Evolutionary conservation across 305 asterid species (phyloP).

Genomic region (Fraxinus nigra): DNA sequence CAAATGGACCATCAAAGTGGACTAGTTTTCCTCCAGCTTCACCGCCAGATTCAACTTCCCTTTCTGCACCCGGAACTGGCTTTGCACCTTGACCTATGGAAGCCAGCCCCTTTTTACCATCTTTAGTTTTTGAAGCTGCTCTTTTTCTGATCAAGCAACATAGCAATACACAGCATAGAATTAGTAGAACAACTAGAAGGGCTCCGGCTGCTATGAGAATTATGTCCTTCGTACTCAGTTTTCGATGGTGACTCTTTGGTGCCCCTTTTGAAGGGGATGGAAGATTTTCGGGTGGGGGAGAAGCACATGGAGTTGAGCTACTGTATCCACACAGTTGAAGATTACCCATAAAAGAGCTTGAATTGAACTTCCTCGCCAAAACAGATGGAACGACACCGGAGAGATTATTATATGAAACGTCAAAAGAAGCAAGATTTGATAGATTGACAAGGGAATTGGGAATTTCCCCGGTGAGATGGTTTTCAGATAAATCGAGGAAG

Average conservation of each 20-base stretch:
- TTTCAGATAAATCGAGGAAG: slow-evolving; percentile 54
- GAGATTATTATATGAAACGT: slow-evolving; percentile 69
- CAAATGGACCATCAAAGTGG: slow-evolving; percentile 53
- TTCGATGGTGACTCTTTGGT: slow-evolving; percentile 33
- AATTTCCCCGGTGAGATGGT: slow-evolving; percentile 65
- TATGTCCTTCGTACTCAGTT: slow-evolving; percentile 69
- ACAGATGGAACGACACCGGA: slow-evolving; percentile 57
- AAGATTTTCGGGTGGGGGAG: slow-evolving; percentile 36
- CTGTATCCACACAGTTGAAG: slow-evolving; percentile 73
- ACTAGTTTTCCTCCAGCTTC: slow-evolving; percentile 52
- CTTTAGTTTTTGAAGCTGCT: slow-evolving; percentile 39
- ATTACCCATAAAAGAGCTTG: slow-evolving; percentile 72
- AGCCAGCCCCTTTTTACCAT: slow-evolving; percentile 27
- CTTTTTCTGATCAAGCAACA: slow-evolving; percentile 61
- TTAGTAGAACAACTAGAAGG: slow-evolving; percentile 41
- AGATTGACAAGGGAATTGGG: slow-evolving; percentile 49
- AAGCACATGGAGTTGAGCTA: slow-evolving; percentile 47
- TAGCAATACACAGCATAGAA: slow-evolving; percentile 42
- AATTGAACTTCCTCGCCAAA: slow-evolving; percentile 61
- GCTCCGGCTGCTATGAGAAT: slow-evolving; percentile 77
- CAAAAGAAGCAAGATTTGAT: slow-evolving; percentile 47
- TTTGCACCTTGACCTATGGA: slow-evolving; percentile 29
- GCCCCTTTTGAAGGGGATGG: slow-evolving; percentile 38
- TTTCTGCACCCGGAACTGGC: slow-evolving; percentile 27
- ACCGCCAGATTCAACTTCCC: slow-evolving; percentile 40